Percentiles rank a stretch among this genome's conserved stretches.
phyloP scores from a whole-genome alignment of 176 grass and related monocot genomes.

The Raddia guianensis region DNA sequence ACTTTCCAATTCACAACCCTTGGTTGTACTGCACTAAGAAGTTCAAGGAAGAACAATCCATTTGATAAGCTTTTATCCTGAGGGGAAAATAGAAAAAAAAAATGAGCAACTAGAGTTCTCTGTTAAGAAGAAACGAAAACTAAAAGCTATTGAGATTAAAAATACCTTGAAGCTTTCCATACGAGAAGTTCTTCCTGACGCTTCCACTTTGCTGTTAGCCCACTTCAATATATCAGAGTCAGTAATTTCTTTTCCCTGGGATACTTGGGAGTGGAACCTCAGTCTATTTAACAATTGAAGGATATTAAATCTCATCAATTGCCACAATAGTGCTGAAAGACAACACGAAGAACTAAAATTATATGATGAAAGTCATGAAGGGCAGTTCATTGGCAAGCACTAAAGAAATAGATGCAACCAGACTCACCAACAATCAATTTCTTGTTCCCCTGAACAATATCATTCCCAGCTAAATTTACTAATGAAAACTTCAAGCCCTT shows the following conservation, averaged over 20 bases:
- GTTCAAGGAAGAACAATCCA: conserved; percentile 91
- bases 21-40: conserved; percentile 88
- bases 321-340: conserved; percentile 94
- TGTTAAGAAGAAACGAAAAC: not conserved
- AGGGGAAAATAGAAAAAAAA: conserved; percentile 35
- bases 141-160: conserved; percentile 8
- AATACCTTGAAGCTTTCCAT: conserved; percentile 93
- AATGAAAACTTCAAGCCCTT: conserved; percentile 86
- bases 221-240: conserved; percentile 94
- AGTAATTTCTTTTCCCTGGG: conserved; percentile 85
- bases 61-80: conserved; percentile 90
- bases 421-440: conserved; percentile 94
- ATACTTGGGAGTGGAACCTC: conserved; percentile 79
- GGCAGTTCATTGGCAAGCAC: not conserved
- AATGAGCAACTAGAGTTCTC: conserved; percentile 35
- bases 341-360: conserved; percentile 34
- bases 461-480: conserved; percentile 97
- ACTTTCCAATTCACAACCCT: conserved; percentile 94
- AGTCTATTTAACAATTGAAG: conserved; percentile 91
- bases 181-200: conserved; percentile 64
- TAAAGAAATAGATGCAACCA: conserved; percentile 1
- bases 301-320: conserved; percentile 99
- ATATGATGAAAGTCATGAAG: conserved; percentile 19
- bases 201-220: conserved; percentile 85
- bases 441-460: conserved; percentile 99